Conservation (phyloP, 371 early-diverging fungal genomes). For the Lichtheimia ornata region DNA sequence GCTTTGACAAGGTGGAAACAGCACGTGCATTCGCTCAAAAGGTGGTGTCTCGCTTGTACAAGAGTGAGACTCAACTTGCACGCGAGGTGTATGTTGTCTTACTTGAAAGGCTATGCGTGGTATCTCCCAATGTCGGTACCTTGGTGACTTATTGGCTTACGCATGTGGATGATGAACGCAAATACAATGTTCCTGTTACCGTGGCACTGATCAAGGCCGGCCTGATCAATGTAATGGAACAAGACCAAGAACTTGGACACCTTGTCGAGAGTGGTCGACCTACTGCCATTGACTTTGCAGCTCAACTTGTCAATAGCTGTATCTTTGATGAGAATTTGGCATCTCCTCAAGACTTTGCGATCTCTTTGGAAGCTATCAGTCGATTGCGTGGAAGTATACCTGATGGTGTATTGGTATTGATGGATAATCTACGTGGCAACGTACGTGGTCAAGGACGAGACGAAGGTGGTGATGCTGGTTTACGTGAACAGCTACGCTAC, state of each 20-base stretch:
- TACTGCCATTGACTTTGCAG: conserved; percentile 76
- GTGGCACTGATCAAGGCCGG: conserved; percentile 78
- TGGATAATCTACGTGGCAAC: conserved; percentile 28
- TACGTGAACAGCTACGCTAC: conserved; percentile 70
- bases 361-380: conserved; percentile 71
- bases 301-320: conserved; percentile 72
- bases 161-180: conserved; percentile 92
- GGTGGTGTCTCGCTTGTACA: conserved; percentile 82
- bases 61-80: conserved; percentile 69
- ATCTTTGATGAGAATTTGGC: conserved; percentile 62
- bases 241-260: conserved; percentile 86
- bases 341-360: conserved; percentile 73
- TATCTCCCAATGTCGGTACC: conserved; percentile 73
- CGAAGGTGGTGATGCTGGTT: conserved; percentile 36
- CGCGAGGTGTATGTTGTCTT: conserved; percentile 83
- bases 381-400: conserved; percentile 70
- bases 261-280: conserved; percentile 77
- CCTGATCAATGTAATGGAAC: conserved; percentile 74
- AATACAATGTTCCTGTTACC: conserved; percentile 84
- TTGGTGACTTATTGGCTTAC: conserved; percentile 91
- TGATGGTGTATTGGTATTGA: conserved; percentile 56
- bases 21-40: conserved; percentile 85
- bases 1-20: conserved; percentile 76
- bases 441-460: conserved; percentile 22
- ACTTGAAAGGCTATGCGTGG: conserved; percentile 79